Evolutionary conservation across 169 alveolate genomes (phyloP).

Genomic region (Plasmodium gonderi): DNA sequence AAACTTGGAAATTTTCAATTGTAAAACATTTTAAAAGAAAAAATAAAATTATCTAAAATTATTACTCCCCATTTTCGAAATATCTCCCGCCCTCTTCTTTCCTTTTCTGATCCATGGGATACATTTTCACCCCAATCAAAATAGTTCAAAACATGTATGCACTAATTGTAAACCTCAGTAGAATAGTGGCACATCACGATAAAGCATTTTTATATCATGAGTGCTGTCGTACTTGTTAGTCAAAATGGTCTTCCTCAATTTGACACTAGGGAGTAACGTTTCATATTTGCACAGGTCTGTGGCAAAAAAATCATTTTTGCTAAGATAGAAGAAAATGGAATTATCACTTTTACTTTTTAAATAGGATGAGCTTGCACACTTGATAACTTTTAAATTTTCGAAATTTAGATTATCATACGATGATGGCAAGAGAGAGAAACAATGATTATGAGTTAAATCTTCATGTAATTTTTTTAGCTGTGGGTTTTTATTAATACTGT

Average conservation of each 20-base stretch:
- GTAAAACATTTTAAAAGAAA: no score
- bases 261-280: slow-evolving; percentile 9
- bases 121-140: no score
- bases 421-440: slow-evolving; percentile 49
- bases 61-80: no score
- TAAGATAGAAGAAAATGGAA: slow-evolving; percentile 9
- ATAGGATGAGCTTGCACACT: slow-evolving; percentile 49
- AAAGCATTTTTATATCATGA: neutral
- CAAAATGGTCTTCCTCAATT: slow-evolving; percentile 1
- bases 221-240: neutral
- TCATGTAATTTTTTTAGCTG: neutral
- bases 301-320: slow-evolving; percentile 54
- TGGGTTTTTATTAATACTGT: neutral
- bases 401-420: slow-evolving; percentile 39
- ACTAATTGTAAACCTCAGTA: no score
- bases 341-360: slow-evolving; percentile 9
- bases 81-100: no score
- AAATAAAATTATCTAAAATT: no score
- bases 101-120: no score
- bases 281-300: slow-evolving; percentile 17
- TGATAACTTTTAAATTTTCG: slow-evolving; percentile 16
- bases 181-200: neutral
- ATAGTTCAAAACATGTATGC: no score
- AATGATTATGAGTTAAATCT: slow-evolving; percentile 15
- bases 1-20: no score